Base-by-base conservation (phyloP, 306 rosid genomes). In the Prunus mira region DNA sequence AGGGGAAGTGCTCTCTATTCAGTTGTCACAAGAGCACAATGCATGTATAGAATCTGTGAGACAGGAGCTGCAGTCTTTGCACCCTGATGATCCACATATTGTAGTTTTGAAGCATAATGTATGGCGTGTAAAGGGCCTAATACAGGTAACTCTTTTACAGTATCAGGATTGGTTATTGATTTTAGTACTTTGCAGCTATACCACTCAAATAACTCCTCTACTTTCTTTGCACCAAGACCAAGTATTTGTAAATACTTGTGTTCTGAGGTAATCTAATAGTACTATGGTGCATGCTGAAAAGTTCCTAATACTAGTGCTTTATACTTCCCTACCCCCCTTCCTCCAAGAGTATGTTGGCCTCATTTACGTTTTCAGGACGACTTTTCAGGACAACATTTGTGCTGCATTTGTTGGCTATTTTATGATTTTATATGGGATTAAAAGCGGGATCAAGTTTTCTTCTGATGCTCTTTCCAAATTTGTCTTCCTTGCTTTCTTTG, bases 31-130 rank as follows among this genome's bases (percentile, higher is more conserved):
- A 13, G 96, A 91, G 84, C 98, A 93, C 79, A 93, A 89, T 84
- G 98, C 87, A 2, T 76, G 87, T 38, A 82, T 89, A 72, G 98
- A 91, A 78, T 87, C 97, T 34, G 84, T 87, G 57, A 85, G 98
- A 79, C 93, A 88, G 81, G 97, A 93, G 89, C 84, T 91, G 87
- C 98, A 84, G 25, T 83, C 97, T 66, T n/a, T 84, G 84, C 97
- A 91, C 79, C 98, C 97, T 3, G 96, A 91, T 47, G 98, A 93
- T 83, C 72, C 97, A 17, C 87, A 87, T 56, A 77, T 93, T 38
- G 98, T 91, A 58, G 97, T 91, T 71, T 82, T 93, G 84, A 93
- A 88, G 89, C 98, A 93, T 83, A 93, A 89, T 12, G 98, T 91
- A 45, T 91, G 98, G 98, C 89, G 97, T 50, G 98, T 93, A 55